Evolutionary conservation across 495 filamentous ascomycete species (phyloP), one percentile per base, ranked within the genome.

Genomic region (Entonaema liquescens): DNA sequence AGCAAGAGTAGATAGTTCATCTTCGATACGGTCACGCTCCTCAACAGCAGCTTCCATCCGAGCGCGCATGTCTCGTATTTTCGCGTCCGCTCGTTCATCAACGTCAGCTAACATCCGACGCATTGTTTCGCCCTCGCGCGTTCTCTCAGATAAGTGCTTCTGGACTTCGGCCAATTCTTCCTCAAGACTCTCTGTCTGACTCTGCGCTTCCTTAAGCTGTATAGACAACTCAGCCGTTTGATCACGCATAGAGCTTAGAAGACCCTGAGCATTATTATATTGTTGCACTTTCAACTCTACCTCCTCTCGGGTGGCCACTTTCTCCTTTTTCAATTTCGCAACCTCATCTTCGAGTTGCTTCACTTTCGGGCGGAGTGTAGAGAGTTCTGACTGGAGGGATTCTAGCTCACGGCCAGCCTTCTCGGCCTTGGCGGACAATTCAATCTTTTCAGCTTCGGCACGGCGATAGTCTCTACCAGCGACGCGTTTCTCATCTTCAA

Each of bases 61-160:
- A 71, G 94, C 91, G 73, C 93, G 91, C 88, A 97, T 94, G 70
- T 98, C 96, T 28, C 92, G 88, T 5, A 93, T 84, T 74, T 92
- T 91, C 36, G 83, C 81, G 36, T 97, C 94, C 11, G 95, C 86
- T 42, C 93, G 86, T 61, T 91, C 85, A 76, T 98, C 94, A 23
- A 93, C 93, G 62, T 98, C 95, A 50, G 89, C 90, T 7, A 99
- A 83, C 53, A 98, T 83, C 25, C 93, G 85, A 38, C 95, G 87
- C 95, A 99, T 98, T 1, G 93, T 98, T 79, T 99, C 95, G 2
- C 89, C 93, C 79, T 99, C 96, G 23, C 95, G 89, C n/a, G 92
- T 95, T 17, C 96, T 89, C 79, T 98, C 96, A 44, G 84, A 87
- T n/a, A 99, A 86, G 56, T 98, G 86, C 52, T 93, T 87, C 65